These are phyloP conservation scores for Tilletia caries DNA, from an alignment of 1,284 basidiomycete genomes.

Conservation along the genomic window DNA sequence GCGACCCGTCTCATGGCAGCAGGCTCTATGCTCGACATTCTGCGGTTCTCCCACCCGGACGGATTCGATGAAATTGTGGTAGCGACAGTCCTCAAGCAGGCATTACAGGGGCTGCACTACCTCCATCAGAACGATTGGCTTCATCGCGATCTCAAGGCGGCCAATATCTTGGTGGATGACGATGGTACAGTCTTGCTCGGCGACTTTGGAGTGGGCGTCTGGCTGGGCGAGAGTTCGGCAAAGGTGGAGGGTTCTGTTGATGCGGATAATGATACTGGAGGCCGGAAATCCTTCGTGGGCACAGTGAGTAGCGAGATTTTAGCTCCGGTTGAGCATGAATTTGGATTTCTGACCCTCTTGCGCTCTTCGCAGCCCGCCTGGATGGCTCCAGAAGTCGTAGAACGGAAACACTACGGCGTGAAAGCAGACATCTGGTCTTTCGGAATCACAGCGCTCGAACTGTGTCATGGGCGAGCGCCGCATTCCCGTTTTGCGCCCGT, in stretches of 20 bases:
- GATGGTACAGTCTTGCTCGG: conserved; percentile 78
- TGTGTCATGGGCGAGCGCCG: conserved; percentile 77
- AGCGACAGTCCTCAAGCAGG: conserved; percentile 75
- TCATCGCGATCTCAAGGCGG: conserved; percentile 83
- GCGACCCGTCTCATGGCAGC: conserved; percentile 84
- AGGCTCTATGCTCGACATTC: conserved; percentile 78
- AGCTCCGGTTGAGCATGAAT: no score
- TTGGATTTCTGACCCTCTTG: not conserved
- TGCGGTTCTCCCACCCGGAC: conserved; percentile 76
- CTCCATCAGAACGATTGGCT: conserved; percentile 84
- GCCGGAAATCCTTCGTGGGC: conserved; percentile 71
- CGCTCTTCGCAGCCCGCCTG: conserved; percentile 64
- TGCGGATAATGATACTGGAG: conserved; percentile 14
- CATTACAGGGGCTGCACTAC: conserved; percentile 79
- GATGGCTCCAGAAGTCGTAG: conserved; percentile 89
- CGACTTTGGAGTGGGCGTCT: conserved; percentile 80
- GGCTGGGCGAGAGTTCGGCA: conserved; percentile 61
- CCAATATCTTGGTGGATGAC: conserved; percentile 66
- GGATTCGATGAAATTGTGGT: conserved; percentile 83
- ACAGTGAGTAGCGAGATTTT: conserved; percentile 55
- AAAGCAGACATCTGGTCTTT: conserved; percentile 85
- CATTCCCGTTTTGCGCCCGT: conserved; percentile 71
- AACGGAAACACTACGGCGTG: conserved; percentile 75
- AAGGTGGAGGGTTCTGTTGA: conserved; percentile 12
- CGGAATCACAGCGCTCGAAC: conserved; percentile 78